Percentiles rank a stretch among this genome's conserved stretches.
phyloP scores from a whole-genome alignment of 2,329 filamentous ascomycete genomes.

The Paradendryphiella salina region DNA sequence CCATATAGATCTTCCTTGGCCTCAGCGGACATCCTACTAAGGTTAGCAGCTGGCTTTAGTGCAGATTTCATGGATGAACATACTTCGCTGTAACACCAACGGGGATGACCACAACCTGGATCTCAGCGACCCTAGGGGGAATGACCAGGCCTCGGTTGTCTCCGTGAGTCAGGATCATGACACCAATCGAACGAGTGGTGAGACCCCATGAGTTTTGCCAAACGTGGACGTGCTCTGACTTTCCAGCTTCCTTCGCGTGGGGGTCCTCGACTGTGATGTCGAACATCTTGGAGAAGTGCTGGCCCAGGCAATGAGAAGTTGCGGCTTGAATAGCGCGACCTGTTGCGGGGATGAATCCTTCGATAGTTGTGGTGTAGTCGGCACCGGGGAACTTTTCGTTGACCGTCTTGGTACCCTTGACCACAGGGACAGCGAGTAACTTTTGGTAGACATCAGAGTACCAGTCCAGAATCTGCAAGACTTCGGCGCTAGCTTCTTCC shows the following conservation, averaged over 20 bases:
- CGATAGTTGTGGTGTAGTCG: conserved; percentile 94
- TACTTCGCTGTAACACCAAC: conserved; percentile 92
- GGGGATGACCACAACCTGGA: conserved; percentile 84
- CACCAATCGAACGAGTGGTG: conserved; percentile 93
- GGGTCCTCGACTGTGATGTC: conserved; percentile 97
- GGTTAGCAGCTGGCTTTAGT: conserved; percentile 5
- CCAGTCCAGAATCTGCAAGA: conserved; percentile 87
- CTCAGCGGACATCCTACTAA: conserved; percentile 60
- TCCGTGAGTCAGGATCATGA: conserved; percentile 98
- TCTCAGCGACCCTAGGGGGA: conserved; percentile 84
- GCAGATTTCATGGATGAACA: conserved; percentile 31
- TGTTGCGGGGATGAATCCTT: conserved; percentile 94
- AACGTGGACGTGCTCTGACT: conserved; percentile 74
- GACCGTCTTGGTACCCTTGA: conserved; percentile 92
- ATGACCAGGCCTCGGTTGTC: conserved; percentile 95
- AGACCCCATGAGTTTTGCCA: conserved; percentile 99
- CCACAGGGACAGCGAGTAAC: conserved; percentile 89
- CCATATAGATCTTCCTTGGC: conserved; percentile 75
- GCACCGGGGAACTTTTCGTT: conserved; percentile 98
- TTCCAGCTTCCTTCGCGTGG: conserved; percentile 63
- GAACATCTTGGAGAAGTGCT: conserved; percentile 99
- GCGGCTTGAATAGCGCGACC: conserved; percentile 95
- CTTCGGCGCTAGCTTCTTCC: conserved; percentile 78
- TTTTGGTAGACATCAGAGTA: conserved; percentile 93
- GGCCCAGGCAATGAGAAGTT: conserved; percentile 90